Evolutionary conservation across 1,284 basidiomycete species (phyloP).

Genomic region (Takashimella koratensis): DNA sequence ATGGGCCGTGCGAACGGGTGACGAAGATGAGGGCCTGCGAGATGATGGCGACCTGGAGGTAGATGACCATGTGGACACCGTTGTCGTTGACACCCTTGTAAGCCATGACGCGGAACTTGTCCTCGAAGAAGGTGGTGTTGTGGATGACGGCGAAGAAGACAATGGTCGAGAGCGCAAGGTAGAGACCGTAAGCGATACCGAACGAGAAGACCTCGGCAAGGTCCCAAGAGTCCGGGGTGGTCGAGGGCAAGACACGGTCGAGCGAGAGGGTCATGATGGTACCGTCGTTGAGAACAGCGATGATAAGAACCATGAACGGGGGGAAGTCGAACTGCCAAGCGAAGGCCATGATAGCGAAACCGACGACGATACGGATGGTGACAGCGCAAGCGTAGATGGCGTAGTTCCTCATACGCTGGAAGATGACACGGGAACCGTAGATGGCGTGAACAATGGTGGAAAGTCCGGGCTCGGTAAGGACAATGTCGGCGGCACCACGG

Average conservation of each 20-base stretch:
- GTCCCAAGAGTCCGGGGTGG: constrained; percentile 91
- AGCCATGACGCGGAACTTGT: constrained; percentile 69
- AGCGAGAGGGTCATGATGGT: constrained; percentile 99
- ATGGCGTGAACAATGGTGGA: constrained; percentile 97
- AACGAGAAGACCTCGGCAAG: constrained; percentile 93
- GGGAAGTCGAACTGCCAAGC: constrained; percentile 98
- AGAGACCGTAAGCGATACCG: constrained; percentile 91
- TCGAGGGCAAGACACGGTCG: constrained; percentile 91
- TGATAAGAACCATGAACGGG: constrained; percentile 98
- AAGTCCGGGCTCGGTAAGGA: constrained; percentile 90
- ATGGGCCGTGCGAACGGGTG: constrained; percentile 93
- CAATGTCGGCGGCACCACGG: constrained; percentile 92
- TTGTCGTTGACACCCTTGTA: constrained; percentile 51
- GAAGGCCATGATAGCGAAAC: constrained; percentile 92
- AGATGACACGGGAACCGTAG: constrained; percentile 89
- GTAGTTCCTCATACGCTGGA: constrained; percentile 97
- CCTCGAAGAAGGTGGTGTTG: constrained; percentile 84
- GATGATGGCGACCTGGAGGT: constrained; percentile 87
- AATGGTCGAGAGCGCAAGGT: constrained; percentile 83
- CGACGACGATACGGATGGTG: constrained; percentile 97
- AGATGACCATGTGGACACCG: constrained; percentile 61
- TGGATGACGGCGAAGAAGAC: constrained; percentile 78
- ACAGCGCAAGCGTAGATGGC: constrained; percentile 92
- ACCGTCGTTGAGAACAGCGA: constrained; percentile 94
- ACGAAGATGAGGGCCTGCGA: constrained; percentile 97